Evolutionary conservation across 2,329 filamentous ascomycete species (phyloP), one percentile per base, ranked within the genome.

Genomic region (Hypoxylon sp.): DNA sequence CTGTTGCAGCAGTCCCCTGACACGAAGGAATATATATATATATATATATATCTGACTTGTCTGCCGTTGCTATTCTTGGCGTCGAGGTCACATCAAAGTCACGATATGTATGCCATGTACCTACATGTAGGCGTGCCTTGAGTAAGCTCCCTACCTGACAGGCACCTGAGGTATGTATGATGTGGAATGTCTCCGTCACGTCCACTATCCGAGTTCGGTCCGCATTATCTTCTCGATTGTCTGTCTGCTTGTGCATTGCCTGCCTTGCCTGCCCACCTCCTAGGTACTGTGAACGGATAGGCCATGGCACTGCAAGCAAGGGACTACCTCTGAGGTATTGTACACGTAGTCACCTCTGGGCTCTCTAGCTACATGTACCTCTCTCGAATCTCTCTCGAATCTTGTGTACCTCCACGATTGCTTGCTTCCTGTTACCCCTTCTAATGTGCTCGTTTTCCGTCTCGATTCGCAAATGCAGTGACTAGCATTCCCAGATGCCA

Each of bases 201-300:
- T 2, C n/a, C 17, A 21, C 13, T 10, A 45, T 54, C 54, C 54
- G 58, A 55, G 55, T 33, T 61, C 50, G 50, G 49, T 37, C 9
- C 50, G 17, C 15, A 15, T 37, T 11, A 18, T 40, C 21, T 41
- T 50, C 37, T 4, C 29, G 17, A 48, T 37, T n/a, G 52, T 20
- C 40, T 21, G 38, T 31, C 43, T 51, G 24, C 26, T 53, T 49
- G 29, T 43, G 18, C 15, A 17, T 51, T 15, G 29, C 15, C 15
- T 35, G 9, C 29, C 29, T 33, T 4, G n/a, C n/a, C n/a, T n/a
- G n/a, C n/a, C n/a, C n/a, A n/a, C n/a, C n/a, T n/a, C n/a, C n/a
- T n/a, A n/a, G n/a, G n/a, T n/a, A n/a, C n/a, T n/a, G n/a, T n/a
- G n/a, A n/a, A n/a, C n/a, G n/a, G n/a, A n/a, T n/a, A 29, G 8